Evolutionary conservation across 257 asterid species (phyloP), one percentile per base, ranked within the genome.

Genomic region (Nemophila menziesii): DNA sequence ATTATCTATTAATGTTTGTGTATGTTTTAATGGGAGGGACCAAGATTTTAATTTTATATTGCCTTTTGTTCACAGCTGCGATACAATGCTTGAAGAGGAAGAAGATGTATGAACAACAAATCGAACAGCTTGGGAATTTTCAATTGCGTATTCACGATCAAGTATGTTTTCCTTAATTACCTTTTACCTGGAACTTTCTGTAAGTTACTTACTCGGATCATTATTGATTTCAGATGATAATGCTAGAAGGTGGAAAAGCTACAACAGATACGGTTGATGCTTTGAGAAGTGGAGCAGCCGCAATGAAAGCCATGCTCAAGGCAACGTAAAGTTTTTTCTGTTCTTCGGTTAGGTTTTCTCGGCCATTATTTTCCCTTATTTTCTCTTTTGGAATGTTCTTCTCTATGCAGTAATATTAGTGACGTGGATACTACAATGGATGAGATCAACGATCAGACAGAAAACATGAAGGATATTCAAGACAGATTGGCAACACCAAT

Each of bases 261-360:
- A 80, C 93, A 36, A 74, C 85, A 16, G 81, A 77, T 22, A 77
- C 93, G 21, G 82, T 80, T 21, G 84, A 62, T 36, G 83, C 82
- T 42, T 66, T 80, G 57, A 71, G 80, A 69, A 71, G 66, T n/a
- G 82, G 85, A 50, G 82, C 93, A 5, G 59, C 80, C 49, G 79
- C 81, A 33, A 77, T 77, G 93, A 77, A 77, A 72, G 74, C 82
- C 29, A 77, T 80, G 70, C 77, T 71, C 27, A 80, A 74, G 73
- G 77, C 82, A 39, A 64, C 72, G 89, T 80, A 64, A n/a, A 68
- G 93, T 76, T 5, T 20, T 16, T 17, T 47, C 8, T 4, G 20
- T 5, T 22, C 14, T 21, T 13, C 3, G 2, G 2, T 29, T 29
- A 7, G 8, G 36, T 39, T 20, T 17, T 39, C 2, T 39, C 20